Evolutionary conservation across 495 filamentous ascomycete species (phyloP).

Genomic region (Penicillium verhagenii): DNA sequence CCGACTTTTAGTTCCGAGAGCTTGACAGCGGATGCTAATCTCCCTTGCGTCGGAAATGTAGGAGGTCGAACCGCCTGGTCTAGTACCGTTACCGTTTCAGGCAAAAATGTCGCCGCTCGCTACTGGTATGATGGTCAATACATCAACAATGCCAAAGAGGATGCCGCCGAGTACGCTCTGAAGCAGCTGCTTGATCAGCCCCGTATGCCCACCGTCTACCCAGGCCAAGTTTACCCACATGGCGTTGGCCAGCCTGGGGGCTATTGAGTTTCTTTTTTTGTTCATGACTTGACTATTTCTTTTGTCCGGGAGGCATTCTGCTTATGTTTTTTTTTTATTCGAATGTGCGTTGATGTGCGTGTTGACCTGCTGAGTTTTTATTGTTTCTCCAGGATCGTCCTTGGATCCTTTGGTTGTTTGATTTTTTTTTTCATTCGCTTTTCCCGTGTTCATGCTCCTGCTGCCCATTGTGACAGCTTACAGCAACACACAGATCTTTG

Average conservation of each 20-base stretch:
- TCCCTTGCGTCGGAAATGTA: conserved; percentile 34
- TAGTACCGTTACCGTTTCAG: conserved; percentile 61
- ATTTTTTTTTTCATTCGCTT: conserved; percentile 6
- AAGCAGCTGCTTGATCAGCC: conserved; percentile 33
- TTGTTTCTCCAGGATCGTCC: neutral
- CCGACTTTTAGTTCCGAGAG: conserved; percentile 37
- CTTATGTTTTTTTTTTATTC: conserved; percentile 5
- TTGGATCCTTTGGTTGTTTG: conserved; percentile 6
- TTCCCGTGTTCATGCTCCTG: conserved; percentile 12
- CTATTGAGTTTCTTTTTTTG: conserved; percentile 10
- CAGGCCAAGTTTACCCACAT: conserved; percentile 27
- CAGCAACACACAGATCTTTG: conserved; percentile 6
- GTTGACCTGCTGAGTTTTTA: conserved; percentile 1
- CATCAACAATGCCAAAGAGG: conserved; percentile 84
- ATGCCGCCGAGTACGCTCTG: conserved; percentile 78
- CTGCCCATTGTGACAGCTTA: conserved; percentile 7
- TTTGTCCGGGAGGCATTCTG: conserved; percentile 29
- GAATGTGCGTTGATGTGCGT: conserved; percentile 1
- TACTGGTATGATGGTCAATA: conserved; percentile 92
- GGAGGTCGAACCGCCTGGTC: conserved; percentile 94
- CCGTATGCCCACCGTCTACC: conserved; percentile 23
- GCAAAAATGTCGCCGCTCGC: conserved; percentile 59
- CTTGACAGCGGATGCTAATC: conserved; percentile 30
- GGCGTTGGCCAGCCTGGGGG: conserved; percentile 13
- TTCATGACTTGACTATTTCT: conserved; percentile 9